phyloP scores from a whole-genome alignment of 805 yeast species.

The Teunomyces gatunensis region DNA sequence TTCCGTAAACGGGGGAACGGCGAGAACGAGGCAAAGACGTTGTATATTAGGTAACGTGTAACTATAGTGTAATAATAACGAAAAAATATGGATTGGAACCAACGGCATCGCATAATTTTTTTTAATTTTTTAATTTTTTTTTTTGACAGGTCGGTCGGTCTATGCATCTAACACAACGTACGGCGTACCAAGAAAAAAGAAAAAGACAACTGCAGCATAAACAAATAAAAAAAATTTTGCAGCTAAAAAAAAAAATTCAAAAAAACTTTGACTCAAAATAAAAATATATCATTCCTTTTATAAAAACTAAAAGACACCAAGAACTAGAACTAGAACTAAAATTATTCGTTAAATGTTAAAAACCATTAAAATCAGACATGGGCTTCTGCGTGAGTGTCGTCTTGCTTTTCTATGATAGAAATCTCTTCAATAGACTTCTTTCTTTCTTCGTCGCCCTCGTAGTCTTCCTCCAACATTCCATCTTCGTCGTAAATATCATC shows the following conservation, averaged over 20 bases:
- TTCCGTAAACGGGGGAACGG: slow-evolving; percentile 7
- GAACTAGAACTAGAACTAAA: neutral
- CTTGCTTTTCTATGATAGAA: neutral
- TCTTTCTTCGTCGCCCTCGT: slow-evolving; percentile 5
- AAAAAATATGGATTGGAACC: neutral
- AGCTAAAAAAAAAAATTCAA: neutral
- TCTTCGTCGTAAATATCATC: slow-evolving; percentile 13
- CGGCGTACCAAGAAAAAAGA: neutral
- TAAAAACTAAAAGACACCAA: neutral
- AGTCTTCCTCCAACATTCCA: slow-evolving; percentile 2
- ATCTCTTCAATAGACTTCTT: neutral
- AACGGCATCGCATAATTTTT: neutral
- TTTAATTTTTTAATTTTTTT: neutral
- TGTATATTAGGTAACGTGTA: slow-evolving; percentile 4
- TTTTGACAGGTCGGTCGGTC: neutral
- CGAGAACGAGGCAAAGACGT: neutral
- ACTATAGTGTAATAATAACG: neutral
- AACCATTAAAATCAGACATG: neutral
- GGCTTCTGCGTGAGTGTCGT: neutral
- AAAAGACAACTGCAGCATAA: too few species aligned
- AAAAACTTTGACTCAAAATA: too few species aligned
- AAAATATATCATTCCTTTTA: neutral
- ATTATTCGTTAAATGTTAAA: neutral
- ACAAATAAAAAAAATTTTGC: neutral
- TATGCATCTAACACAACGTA: too few species aligned